Base-by-base conservation (phyloP, 2,329 filamentous ascomycete genomes). In the Pezicula carpinea region DNA sequence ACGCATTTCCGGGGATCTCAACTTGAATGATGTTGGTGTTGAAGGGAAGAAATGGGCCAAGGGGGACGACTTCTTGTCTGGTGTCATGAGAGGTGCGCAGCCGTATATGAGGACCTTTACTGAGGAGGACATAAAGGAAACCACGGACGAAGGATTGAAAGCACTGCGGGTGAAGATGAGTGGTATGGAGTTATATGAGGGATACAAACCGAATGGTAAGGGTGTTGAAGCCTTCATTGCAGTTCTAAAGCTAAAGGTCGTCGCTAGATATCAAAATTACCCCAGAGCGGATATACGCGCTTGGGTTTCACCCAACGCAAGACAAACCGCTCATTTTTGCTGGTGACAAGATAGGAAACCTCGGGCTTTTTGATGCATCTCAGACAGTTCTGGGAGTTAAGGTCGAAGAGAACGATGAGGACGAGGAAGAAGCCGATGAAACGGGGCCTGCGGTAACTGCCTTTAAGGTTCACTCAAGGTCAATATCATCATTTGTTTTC, bases 261-360 rank as follows among this genome's bases (percentile, higher is more conserved):
- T 6, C 26, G 19, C 2, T 55, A 89, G 88, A 88, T 44, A 93
- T 96, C 59, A 97, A 96, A 63, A 84, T 96, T 41, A 92, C 87
- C 0, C 91, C 90, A 0, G 89, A 96, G 56, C 74, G 92, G 44
- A 79, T 95, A 13, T 99, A 97, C 61, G 78, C 87, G 0, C 81
- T 97, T 58, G 83, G 85, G 0, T 92, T 99, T 57, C 93, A 99
- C 59, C 93, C 93, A 0, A 91, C 83, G 0, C 75, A 83, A 48
- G 82, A 91, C 3, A 97, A 97, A 59, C 83, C 91, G 0, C 73
- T 99, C 3, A 77, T 97, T 1, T 95, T 99, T 62, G 92, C 92
- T 0, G 92, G 92, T 10, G 93, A 99, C 60, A 99, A 99, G 64
- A 78, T 95, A 54, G 92, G 93, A 1, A 87, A 89, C 19, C 75